phyloP scores from a whole-genome alignment of 2,329 filamentous ascomycete genomes.

The Verticillium albo-atrum region DNA sequence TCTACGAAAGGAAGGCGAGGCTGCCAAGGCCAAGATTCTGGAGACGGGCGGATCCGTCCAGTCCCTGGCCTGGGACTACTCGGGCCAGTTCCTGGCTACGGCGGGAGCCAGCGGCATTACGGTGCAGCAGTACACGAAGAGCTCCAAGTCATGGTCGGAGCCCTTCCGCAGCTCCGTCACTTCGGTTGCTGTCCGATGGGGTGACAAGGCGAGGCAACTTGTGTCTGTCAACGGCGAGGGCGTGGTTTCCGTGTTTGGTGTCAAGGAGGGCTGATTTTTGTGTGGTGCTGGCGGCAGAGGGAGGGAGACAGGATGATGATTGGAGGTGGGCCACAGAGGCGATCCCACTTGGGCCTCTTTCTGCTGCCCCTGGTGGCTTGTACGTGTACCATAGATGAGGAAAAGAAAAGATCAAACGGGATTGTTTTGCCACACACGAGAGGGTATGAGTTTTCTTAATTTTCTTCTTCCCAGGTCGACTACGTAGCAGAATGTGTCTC shows the following conservation, averaged over 20 bases:
- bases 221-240: conserved; percentile 73
- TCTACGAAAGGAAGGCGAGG: conserved; percentile 83
- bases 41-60: conserved; percentile 78
- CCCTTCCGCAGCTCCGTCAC: conserved; percentile 72
- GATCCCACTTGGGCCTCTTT: not conserved
- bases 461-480: too few species aligned
- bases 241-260: conserved; percentile 64
- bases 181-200: conserved; percentile 74
- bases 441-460: too few species aligned
- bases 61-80: conserved; percentile 86
- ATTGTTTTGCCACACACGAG: not conserved
- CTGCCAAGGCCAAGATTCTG: conserved; percentile 75
- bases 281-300: not conserved
- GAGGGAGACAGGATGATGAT: not conserved
- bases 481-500: too few species aligned
- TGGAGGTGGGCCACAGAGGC: not conserved
- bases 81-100: conserved; percentile 84
- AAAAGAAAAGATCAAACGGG: not conserved
- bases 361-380: not conserved
- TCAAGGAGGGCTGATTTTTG: conserved; percentile 39
- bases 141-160: conserved; percentile 84
- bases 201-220: conserved; percentile 66
- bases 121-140: conserved; percentile 86
- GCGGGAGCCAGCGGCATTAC: conserved; percentile 76
- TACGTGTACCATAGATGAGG: not conserved